Evolutionary conservation across 2,329 filamentous ascomycete genomes (phyloP).

Genomic region (Fusarium sp.): DNA sequence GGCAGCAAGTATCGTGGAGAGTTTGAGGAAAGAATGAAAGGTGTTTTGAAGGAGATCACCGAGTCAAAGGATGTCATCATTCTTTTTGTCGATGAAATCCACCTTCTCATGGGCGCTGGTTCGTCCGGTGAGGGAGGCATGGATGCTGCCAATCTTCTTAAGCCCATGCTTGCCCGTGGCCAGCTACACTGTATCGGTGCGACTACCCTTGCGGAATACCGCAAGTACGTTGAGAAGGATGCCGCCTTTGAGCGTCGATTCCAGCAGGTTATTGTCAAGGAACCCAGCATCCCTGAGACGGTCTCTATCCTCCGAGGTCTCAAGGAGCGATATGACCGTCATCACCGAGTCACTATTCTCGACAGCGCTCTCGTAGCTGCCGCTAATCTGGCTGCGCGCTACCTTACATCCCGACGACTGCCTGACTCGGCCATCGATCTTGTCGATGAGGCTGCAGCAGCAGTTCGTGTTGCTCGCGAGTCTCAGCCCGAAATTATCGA

Average conservation of each 20-base stretch:
- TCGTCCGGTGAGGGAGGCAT: slow-evolving; percentile 96
- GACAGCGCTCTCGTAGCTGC: slow-evolving; percentile 93
- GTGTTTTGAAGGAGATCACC: slow-evolving; percentile 95
- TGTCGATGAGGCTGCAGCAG: slow-evolving; percentile 94
- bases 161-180: slow-evolving; percentile 96
- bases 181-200: slow-evolving; percentile 98
- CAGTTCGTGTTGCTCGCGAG: slow-evolving; percentile 94
- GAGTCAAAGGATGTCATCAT: slow-evolving; percentile 97
- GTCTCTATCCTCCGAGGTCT: slow-evolving; percentile 98
- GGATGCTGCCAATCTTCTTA: slow-evolving; percentile 97
- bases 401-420: slow-evolving; percentile 88
- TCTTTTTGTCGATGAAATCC: slow-evolving; percentile 98
- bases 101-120: slow-evolving; percentile 97
- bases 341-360: slow-evolving; percentile 96
- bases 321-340: slow-evolving; percentile 97
- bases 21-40: slow-evolving; percentile 99
- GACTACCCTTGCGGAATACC: slow-evolving; percentile 93
- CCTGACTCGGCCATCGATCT: slow-evolving; percentile 97
- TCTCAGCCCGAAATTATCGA: slow-evolving; percentile 97
- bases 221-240: slow-evolving; percentile 99
- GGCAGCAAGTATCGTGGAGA: slow-evolving; percentile 99
- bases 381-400: slow-evolving; percentile 91
- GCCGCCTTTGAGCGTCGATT: slow-evolving; percentile 98
- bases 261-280: slow-evolving; percentile 97
- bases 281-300: slow-evolving; percentile 87